Conservation (phyloP, 495 filamentous ascomycete species). For the Penicillium coffeae region DNA sequence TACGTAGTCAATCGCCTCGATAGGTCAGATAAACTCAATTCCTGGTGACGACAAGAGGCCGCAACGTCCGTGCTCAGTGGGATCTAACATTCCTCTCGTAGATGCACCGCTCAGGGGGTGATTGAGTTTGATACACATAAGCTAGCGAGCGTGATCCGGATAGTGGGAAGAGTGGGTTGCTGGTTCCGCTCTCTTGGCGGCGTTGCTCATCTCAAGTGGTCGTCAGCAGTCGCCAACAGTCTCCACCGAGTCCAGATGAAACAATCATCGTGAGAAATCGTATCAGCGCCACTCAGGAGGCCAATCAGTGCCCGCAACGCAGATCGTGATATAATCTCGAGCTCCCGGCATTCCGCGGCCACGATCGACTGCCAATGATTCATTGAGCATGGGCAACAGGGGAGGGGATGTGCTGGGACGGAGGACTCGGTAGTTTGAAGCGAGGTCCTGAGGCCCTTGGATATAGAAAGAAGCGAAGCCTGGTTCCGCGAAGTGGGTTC, state of each 20-base stretch:
- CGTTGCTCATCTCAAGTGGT: no score
- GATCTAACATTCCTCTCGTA: no score
- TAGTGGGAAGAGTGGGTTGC: no score
- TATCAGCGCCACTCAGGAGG: not conserved
- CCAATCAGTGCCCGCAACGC: constrained; percentile 4
- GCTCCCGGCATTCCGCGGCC: constrained; percentile 1
- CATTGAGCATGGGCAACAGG: constrained; percentile 3
- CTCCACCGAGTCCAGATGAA: constrained; percentile 9
- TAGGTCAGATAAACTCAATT: no score
- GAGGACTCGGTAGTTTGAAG: not conserved
- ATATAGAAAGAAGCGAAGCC: not conserved
- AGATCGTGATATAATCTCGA: constrained; percentile 3
- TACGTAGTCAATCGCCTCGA: no score
- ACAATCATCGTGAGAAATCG: constrained; percentile 3
- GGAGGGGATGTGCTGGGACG: not conserved
- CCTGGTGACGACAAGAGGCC: no score
- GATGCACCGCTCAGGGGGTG: no score
- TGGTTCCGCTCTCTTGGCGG: no score
- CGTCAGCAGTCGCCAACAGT: constrained; percentile 9
- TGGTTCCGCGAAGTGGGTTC: constrained; percentile 1
- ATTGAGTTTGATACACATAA: no score
- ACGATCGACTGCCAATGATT: constrained; percentile 1
- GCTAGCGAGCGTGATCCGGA: no score
- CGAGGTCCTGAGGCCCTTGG: not conserved
- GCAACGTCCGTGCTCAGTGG: no score